Evolutionary conservation across 2,329 filamentous ascomycete species (phyloP).

Genomic region (Tympanopsis confertula): DNA sequence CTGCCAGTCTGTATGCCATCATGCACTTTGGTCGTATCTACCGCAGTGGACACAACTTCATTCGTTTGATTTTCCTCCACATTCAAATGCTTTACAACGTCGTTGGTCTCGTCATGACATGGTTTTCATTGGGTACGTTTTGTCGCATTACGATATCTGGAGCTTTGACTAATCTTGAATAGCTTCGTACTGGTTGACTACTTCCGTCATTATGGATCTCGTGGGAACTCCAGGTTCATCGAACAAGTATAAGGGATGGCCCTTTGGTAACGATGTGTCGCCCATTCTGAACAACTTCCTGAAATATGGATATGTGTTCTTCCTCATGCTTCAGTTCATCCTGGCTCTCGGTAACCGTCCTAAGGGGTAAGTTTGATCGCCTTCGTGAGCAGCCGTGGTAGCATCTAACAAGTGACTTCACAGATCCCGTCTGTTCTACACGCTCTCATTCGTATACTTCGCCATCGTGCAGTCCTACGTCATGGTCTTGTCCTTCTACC

Average conservation of each 20-base stretch:
- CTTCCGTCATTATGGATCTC: slow-evolving; percentile 95
- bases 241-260: slow-evolving; percentile 58
- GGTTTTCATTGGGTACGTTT: slow-evolving; percentile 55
- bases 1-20: slow-evolving; percentile 88
- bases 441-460: slow-evolving; percentile 80
- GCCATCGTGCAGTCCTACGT: slow-evolving; percentile 82
- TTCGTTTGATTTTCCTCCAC: slow-evolving; percentile 99
- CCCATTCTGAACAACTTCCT: slow-evolving; percentile 84
- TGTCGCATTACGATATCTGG: not conserved
- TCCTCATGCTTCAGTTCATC: slow-evolving; percentile 90
- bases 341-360: slow-evolving; percentile 91
- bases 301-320: slow-evolving; percentile 84
- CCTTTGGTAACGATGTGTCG: slow-evolving; percentile 77
- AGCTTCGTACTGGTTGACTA: slow-evolving; percentile 94
- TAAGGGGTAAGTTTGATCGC: slow-evolving; percentile 61
- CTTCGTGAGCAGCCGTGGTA: too few species aligned
- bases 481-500: slow-evolving; percentile 74
- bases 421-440: slow-evolving; percentile 68
- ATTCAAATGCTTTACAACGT: slow-evolving; percentile 93
- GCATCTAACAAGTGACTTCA: too few species aligned
- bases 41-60: slow-evolving; percentile 90
- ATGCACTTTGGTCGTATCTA: slow-evolving; percentile 99
- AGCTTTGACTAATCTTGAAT: not conserved
- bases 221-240: slow-evolving; percentile 59
- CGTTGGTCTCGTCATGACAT: slow-evolving; percentile 76